Evolutionary conservation across 139 green algal species (phyloP), one percentile per base, ranked within the genome.

Genomic region (Chlamydomonas sp.): DNA sequence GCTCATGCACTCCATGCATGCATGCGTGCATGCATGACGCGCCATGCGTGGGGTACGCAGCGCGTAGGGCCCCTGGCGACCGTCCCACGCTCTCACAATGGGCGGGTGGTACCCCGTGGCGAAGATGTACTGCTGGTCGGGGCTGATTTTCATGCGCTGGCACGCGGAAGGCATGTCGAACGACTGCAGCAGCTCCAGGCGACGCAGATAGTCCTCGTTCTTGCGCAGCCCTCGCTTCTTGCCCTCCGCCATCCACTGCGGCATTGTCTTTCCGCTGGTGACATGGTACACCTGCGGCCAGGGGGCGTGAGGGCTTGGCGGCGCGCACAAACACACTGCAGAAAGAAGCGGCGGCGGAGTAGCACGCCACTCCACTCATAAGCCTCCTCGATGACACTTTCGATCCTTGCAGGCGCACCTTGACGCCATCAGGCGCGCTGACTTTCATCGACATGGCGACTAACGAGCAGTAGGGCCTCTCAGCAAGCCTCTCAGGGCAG

Each of bases 171-270:
- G 86, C 73, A 99, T 98, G 24, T 87, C 72, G 57, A 97, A 85
- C 71, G 96, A 90, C 74, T 97, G 90, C 5, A 98, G 67, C 24
- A 98, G 84, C 78, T 98, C 93, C 37, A 97, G 80, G 1, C 88
- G 80, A 5, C 87, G 76, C 22, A 82, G 71, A 72, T 90, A 95
- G 39, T 89, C 85, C 5, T 92, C 90, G 58, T 97, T 88, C 65
- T 92, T 96, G 4, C 79, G 73, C 24, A 96, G 79, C 3, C 80
- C 81, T 22, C 83, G 77, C 72, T 91, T 93, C 75, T 96, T 95
- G 61, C 88, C 89, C 54, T 96, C 90, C 0, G 78, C 83, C 24
- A 97, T 65, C 94, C 94, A 99, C 22, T 90, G 68, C 3, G 94
- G 93, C 60, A 96, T 38, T 30, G 71, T 89, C 72, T 95, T 95